These are phyloP conservation scores for Scenedesmus sp. DNA, from an alignment of 163 green algal species.

Conservation along the genomic window DNA sequence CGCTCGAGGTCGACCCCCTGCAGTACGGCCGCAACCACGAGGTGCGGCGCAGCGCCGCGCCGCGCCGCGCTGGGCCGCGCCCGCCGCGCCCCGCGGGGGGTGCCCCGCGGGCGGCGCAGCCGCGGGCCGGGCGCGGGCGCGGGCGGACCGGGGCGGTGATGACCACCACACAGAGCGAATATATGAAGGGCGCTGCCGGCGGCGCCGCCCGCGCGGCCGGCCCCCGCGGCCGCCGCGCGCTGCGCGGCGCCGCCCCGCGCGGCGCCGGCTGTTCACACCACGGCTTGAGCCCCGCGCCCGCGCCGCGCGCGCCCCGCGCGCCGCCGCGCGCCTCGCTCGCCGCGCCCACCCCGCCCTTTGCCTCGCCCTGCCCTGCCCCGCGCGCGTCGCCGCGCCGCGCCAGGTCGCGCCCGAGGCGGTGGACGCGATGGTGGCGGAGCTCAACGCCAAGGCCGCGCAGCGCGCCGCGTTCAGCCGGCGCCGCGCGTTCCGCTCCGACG, in stretches of 20 bases:
- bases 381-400: background rate
- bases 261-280: slow-evolving; percentile 9
- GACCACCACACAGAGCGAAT: slow-evolving; percentile 32
- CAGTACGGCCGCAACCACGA: slow-evolving; percentile 70
- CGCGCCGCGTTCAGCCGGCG: slow-evolving; percentile 59
- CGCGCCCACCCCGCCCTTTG: background rate
- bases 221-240: background rate
- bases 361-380: background rate
- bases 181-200: slow-evolving; percentile 19
- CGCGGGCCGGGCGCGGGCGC: too few relatives aligned
- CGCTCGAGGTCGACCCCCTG: slow-evolving; percentile 67
- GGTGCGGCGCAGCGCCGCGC: slow-evolving; percentile 45
- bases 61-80: too few relatives aligned
- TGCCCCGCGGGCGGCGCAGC: too few relatives aligned
- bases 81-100: too few relatives aligned
- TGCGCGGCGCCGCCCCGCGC: background rate
- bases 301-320: too few relatives aligned
- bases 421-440: slow-evolving; percentile 89
- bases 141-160: slow-evolving; percentile 32
- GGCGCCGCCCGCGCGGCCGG: background rate
- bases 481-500: slow-evolving; percentile 51
- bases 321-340: background rate
- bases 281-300: slow-evolving; percentile 16
- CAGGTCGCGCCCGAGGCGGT: slow-evolving; percentile 66
- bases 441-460: slow-evolving; percentile 56